Percentiles rank a stretch among this genome's conserved stretches.
phyloP scores from a whole-genome alignment of 2,329 filamentous ascomycete genomes.

The Grosmannia clavigera region DNA sequence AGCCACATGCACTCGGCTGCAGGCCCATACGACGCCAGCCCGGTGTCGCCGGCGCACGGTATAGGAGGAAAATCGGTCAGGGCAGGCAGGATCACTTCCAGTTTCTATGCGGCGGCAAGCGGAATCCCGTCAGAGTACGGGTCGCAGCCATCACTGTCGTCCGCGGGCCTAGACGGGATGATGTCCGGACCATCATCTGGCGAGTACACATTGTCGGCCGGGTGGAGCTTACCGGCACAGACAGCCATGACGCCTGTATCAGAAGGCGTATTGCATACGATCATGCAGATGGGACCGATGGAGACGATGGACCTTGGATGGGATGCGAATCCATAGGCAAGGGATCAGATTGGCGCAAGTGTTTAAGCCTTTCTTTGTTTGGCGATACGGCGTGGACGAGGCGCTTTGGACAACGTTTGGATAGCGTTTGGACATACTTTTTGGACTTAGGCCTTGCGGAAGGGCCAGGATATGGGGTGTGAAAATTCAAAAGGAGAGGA shows the following conservation, averaged over 20 bases:
- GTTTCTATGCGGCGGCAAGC: conserved; percentile 25
- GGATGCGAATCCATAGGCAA: conserved; percentile 22
- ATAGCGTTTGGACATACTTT: background rate
- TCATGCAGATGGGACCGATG: conserved; percentile 48
- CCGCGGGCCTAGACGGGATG: background rate
- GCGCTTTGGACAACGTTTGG: background rate
- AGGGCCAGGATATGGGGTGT: background rate
- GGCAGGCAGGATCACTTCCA: conserved; percentile 18
- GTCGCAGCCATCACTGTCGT: background rate
- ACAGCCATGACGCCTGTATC: conserved; percentile 41
- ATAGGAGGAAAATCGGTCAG: conserved; percentile 3
- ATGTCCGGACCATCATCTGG: conserved; percentile 17
- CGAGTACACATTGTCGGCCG: conserved; percentile 29
- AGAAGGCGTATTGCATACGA: conserved; percentile 42
- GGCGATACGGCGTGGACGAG: background rate
- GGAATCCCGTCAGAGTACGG: conserved; percentile 15
- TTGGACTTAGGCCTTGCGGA: background rate
- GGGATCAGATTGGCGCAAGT: background rate
- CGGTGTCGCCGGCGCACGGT: background rate
- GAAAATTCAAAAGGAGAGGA: background rate
- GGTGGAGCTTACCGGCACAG: conserved; percentile 31
- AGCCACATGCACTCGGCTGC: conserved; percentile 15
- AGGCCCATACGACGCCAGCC: conserved; percentile 38
- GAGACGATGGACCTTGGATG: conserved; percentile 44
- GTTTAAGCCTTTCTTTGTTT: background rate